Evolutionary conservation across 306 rosid genomes (phyloP), one percentile per base, ranked within the genome.

Genomic region (Corylus avellana): DNA sequence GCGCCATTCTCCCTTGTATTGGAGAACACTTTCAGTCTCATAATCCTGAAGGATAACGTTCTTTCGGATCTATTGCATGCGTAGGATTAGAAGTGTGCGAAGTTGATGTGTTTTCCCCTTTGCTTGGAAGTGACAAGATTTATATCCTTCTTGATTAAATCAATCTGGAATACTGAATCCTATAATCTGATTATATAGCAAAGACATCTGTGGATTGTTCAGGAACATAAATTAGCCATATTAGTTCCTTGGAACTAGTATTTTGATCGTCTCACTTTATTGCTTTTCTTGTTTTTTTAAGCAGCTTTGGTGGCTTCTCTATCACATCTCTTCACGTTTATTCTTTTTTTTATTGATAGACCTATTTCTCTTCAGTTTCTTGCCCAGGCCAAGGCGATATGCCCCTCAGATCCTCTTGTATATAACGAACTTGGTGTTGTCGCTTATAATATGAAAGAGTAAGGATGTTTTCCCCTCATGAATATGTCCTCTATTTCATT

Each of bases 361-460:
- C 12, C 68, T 55, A 68, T 87, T 75, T 69, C 56, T 80, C 72
- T 51, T 59, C 85, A 93, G 98, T 95, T 95, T 84, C 84, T 91
- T 81, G 79, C 86, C 82, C 97, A 95, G 94, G 92, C 99, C 1
- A 93, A 91, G 84, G 76, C 91, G 71, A 90, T 82, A 80, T 95
- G 98, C 79, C 90, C 98, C 82, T 91, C 93, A 1, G 99, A 95
- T 85, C 98, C 98, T 42, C 99, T 93, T 77, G 93, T 95, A 39
- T 95, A 84, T 78, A 95, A 95, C 78, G 99, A 95, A 86, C 96
- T 93, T 63, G 99, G 99, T 86, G 98, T 91, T 76, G 99, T 95
- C 82, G 98, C 98, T 74, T 95, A 93, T 84, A 84, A 95, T 77
- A 91, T 89, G 98, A 89, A 93, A 84, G 99, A 95, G 99, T 95